A percentile compares a stretch with the other conserved stretches of the same genome.
phyloP scores from a whole-genome alignment of 108 stramenopile genomes.

The Fistulifera solaris region DNA sequence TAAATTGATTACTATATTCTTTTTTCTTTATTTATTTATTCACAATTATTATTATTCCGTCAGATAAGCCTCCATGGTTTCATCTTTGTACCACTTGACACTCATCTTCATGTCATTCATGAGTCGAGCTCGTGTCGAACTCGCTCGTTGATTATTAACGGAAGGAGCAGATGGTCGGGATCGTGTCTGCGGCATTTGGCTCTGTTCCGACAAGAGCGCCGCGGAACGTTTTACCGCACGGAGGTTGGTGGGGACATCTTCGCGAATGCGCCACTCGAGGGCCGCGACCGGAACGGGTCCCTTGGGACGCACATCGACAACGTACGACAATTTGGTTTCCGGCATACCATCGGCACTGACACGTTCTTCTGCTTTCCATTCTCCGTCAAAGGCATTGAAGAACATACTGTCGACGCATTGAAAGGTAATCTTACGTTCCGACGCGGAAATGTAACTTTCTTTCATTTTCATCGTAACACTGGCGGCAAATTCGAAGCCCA shows the following conservation, averaged over 20 bases:
- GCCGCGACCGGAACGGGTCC: slow-evolving; percentile 92
- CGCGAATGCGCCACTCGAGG: slow-evolving; percentile 89
- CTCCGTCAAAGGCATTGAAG: slow-evolving; percentile 83
- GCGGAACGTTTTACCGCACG: slow-evolving; percentile 79
- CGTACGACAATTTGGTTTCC: slow-evolving; percentile 61
- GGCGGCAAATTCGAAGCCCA: slow-evolving; percentile 89
- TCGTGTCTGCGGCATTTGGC: slow-evolving; percentile 20
- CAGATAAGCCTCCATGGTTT: slow-evolving; percentile 73
- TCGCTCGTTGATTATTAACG: background rate
- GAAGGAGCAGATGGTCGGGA: background rate
- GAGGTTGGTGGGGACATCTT: slow-evolving; percentile 89
- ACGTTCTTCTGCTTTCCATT: slow-evolving; percentile 55
- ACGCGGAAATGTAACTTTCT: slow-evolving; percentile 27
- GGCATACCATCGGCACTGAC: slow-evolving; percentile 13
- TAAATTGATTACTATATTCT: too few relatives aligned
- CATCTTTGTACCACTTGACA: slow-evolving; percentile 58
- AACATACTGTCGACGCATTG: slow-evolving; percentile 78
- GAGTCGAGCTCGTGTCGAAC: background rate
- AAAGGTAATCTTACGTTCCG: slow-evolving; percentile 48
- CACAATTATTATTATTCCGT: slow-evolving; percentile 9
- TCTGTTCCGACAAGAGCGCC: slow-evolving; percentile 35
- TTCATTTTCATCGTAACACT: slow-evolving; percentile 86
- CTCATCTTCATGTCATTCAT: background rate
- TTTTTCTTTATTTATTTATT: background rate
- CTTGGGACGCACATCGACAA: slow-evolving; percentile 79